Evolutionary conservation across 495 filamentous ascomycete species (phyloP).

Genomic region (Friedmanniomyces endolithicus): DNA sequence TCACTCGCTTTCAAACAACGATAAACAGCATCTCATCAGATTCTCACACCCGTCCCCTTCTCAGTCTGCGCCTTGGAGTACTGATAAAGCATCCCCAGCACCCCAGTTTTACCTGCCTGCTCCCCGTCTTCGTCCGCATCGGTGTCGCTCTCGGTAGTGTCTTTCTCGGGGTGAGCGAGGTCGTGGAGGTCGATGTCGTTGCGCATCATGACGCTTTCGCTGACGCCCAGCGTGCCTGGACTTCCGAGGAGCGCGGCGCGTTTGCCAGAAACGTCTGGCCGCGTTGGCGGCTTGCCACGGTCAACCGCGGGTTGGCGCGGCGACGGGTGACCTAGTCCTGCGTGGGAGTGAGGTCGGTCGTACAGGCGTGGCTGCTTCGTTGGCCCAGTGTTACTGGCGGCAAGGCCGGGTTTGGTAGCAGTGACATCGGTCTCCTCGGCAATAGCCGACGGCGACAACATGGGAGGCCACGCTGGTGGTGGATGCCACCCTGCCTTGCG

Average conservation of each 20-base stretch:
- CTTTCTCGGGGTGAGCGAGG: neutral
- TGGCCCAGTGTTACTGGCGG: neutral
- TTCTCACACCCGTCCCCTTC: conserved; percentile 10
- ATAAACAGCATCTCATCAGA: conserved; percentile 3
- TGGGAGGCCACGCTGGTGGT: conserved; percentile 17
- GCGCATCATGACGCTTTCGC: conserved; percentile 7
- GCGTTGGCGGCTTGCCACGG: neutral
- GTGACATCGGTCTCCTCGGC: neutral
- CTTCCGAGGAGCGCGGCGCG: neutral
- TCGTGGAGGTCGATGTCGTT: conserved; percentile 7
- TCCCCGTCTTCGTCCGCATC: conserved; percentile 33
- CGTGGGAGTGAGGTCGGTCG: neutral
- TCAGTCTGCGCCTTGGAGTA: conserved; percentile 73
- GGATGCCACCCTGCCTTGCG: conserved; percentile 11
- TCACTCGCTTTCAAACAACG: neutral
- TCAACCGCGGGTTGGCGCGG: neutral
- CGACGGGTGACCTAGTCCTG: neutral
- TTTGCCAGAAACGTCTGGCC: neutral
- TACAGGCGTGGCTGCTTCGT: neutral
- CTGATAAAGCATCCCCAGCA: conserved; percentile 78
- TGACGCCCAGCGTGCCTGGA: neutral
- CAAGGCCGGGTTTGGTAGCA: neutral
- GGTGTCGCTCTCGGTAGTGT: conserved; percentile 25
- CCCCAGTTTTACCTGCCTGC: conserved; percentile 43
- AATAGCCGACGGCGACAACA: conserved; percentile 3